Conservation (phyloP, 2,329 filamentous ascomycete species). For the Pseudogymnoascus sp. region DNA sequence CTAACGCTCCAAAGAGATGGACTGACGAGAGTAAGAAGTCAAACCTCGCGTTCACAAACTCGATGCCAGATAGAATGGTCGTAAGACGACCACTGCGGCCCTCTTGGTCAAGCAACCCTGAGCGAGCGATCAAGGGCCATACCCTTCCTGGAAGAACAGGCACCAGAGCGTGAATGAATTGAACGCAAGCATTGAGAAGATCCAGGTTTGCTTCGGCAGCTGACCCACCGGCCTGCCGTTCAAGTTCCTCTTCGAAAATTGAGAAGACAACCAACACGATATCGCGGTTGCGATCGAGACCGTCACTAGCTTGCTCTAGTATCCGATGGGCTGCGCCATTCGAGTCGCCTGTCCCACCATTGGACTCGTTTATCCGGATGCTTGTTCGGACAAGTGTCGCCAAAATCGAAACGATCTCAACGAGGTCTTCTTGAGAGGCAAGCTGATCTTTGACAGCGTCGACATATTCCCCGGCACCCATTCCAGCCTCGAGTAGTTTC, state of each 20-base stretch:
- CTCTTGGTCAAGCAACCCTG: conserved; percentile 68
- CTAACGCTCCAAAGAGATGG: conserved; percentile 63
- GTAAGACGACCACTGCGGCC: conserved; percentile 69
- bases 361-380: conserved; percentile 13
- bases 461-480: conserved; percentile 44
- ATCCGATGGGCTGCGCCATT: conserved; percentile 33
- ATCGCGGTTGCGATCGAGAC: conserved; percentile 51
- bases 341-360: conserved; percentile 32
- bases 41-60: conserved; percentile 68
- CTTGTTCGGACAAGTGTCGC: conserved; percentile 55
- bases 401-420: conserved; percentile 67
- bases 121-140: conserved; percentile 83
- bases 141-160: conserved; percentile 69
- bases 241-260: conserved; percentile 65
- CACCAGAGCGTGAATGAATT: conserved; percentile 69
- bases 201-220: conserved; percentile 43
- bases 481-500: conserved; percentile 61
- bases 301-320: conserved; percentile 51
- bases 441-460: conserved; percentile 35
- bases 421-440: conserved; percentile 52
- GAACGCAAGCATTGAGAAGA: conserved; percentile 61
- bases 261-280: conserved; percentile 76
- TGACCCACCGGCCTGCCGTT: conserved; percentile 35
- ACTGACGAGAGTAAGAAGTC: conserved; percentile 68
- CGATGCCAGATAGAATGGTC: conserved; percentile 71